Percentiles rank a stretch among this genome's conserved stretches.
Evolutionary conservation across 345 rosid genomes (phyloP).

Genomic region (Citrus maxima): DNA sequence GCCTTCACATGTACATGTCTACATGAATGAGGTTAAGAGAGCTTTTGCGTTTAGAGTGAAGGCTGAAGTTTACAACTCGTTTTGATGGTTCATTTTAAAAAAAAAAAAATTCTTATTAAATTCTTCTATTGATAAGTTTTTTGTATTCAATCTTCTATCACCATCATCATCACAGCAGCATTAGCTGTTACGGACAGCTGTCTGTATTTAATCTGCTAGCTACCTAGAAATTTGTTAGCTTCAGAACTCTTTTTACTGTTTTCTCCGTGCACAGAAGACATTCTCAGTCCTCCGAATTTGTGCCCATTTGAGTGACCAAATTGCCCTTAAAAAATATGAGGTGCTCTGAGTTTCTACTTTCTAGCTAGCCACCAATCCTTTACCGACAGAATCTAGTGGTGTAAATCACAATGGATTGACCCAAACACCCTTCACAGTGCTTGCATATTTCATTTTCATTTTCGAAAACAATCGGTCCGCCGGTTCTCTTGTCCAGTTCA

Average conservation of each 20-base stretch:
- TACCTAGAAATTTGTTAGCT: not conserved
- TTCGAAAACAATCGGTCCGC: not conserved
- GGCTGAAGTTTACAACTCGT: not conserved
- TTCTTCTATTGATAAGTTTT: not conserved
- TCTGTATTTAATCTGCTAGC: not conserved
- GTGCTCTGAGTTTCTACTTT: not conserved
- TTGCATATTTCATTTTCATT: not conserved
- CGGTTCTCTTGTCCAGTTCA: slow-evolving; percentile 10
- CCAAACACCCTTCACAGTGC: not conserved
- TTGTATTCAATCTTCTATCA: not conserved
- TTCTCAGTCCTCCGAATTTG: not conserved
- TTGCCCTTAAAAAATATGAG: not conserved
- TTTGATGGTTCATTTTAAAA: not conserved
- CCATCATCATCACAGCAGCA: not conserved
- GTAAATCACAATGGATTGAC: not conserved
- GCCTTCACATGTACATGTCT: too few species aligned
- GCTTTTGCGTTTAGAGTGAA: not conserved
- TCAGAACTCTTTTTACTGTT: not conserved
- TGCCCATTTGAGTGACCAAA: not conserved
- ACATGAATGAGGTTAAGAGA: not conserved
- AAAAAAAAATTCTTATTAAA: not conserved
- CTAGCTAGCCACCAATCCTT: not conserved
- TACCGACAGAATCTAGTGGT: not conserved
- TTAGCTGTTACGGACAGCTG: not conserved
- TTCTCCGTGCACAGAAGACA: not conserved